phyloP scores from a whole-genome alignment of 257 asterid genomes.

The Nicotiana noctiflora region DNA sequence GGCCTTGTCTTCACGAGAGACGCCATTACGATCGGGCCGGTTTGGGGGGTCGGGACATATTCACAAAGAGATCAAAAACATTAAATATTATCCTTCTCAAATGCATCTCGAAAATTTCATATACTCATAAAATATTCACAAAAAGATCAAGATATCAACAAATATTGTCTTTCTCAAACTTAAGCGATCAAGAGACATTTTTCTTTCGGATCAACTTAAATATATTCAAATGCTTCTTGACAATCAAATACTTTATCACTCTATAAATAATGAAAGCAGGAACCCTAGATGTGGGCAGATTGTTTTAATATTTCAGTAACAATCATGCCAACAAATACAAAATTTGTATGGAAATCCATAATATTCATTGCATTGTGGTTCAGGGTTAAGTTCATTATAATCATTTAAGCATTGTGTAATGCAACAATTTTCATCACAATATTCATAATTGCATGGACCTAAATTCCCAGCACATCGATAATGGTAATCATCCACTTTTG shows the following conservation, averaged over 20 bases:
- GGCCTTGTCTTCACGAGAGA: too few relatives aligned
- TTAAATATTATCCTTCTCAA: too few relatives aligned
- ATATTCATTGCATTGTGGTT: background rate
- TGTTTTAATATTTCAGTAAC: background rate
- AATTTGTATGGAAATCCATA: background rate
- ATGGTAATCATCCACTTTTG: background rate
- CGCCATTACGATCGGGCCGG: too few relatives aligned
- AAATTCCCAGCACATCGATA: background rate
- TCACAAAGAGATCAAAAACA: too few relatives aligned
- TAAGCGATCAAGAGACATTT: too few relatives aligned
- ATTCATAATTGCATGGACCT: background rate
- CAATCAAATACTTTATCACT: background rate
- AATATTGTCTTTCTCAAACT: too few relatives aligned
- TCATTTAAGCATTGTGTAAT: background rate
- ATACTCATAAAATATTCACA: too few relatives aligned
- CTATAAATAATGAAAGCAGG: background rate
- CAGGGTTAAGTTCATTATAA: background rate
- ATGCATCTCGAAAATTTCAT: too few relatives aligned
- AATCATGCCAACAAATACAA: constrained; percentile 10
- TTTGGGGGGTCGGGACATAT: too few relatives aligned
- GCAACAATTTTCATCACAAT: background rate
- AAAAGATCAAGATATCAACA: too few relatives aligned
- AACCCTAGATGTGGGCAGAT: background rate
- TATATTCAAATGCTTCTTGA: too few relatives aligned
- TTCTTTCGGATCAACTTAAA: too few relatives aligned